Conservation (phyloP, 805 yeast species). For the Brettanomyces naardenensis region DNA sequence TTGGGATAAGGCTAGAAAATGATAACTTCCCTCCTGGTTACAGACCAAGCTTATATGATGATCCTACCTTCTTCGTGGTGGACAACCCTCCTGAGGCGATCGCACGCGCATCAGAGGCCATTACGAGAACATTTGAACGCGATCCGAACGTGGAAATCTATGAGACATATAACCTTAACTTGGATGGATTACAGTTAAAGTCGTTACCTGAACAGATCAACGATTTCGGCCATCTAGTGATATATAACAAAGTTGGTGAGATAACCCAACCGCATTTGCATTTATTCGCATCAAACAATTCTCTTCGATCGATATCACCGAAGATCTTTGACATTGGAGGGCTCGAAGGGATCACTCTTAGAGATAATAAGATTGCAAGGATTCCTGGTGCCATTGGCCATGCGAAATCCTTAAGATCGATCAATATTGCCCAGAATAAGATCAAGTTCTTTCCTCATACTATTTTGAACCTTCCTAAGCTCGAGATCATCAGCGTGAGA, state of each 20-base stretch:
- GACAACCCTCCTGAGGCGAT: constrained; percentile 15
- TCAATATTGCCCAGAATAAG: constrained; percentile 45
- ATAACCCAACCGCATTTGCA: constrained; percentile 33
- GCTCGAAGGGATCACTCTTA: constrained; percentile 42
- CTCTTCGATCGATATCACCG: constrained; percentile 39
- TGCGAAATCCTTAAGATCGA: constrained; percentile 35
- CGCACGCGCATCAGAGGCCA: constrained; percentile 31
- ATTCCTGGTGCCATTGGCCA: constrained; percentile 41
- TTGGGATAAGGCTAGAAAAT: constrained; percentile 23
- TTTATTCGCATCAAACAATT: constrained; percentile 44
- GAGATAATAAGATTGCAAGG: constrained; percentile 40
- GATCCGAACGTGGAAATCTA: constrained; percentile 13
- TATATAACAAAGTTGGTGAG: constrained; percentile 26
- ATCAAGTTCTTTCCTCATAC: constrained; percentile 45
- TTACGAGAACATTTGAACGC: constrained; percentile 40
- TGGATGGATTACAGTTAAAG: constrained; percentile 40
- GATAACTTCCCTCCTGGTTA: constrained; percentile 23
- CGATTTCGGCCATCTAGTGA: constrained; percentile 48
- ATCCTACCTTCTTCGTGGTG: constrained; percentile 26
- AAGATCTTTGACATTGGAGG: constrained; percentile 41
- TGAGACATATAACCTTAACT: constrained; percentile 29
- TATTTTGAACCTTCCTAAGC: constrained; percentile 35
- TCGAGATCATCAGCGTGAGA: constrained; percentile 27
- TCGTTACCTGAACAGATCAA: constrained; percentile 50
- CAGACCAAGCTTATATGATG: constrained; percentile 24